Evolutionary conservation across 176 grass and related monocot species (phyloP).

Genomic region (Hordeum marinum): DNA sequence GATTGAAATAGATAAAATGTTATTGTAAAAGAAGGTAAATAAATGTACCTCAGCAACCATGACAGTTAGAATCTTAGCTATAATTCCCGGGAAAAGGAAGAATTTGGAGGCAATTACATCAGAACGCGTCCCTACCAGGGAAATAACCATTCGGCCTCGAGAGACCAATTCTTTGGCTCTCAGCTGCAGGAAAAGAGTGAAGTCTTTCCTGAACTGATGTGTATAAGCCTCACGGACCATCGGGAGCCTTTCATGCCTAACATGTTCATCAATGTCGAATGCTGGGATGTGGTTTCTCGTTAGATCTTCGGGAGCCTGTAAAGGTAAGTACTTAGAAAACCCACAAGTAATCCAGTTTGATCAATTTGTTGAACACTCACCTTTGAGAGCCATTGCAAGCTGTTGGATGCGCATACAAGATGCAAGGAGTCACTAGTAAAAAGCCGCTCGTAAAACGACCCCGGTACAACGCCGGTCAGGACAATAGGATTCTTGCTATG

Average conservation of each 20-base stretch:
- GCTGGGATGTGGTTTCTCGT: background rate
- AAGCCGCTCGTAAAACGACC: constrained; percentile 20
- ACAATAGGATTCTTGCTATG: background rate
- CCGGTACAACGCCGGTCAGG: background rate
- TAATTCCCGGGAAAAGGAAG: background rate
- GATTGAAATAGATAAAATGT: background rate
- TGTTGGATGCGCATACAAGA: background rate
- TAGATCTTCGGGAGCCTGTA: constrained; percentile 6
- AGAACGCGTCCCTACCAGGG: background rate
- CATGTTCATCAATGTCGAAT: background rate
- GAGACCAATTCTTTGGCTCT: constrained; percentile 13
- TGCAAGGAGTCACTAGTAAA: background rate
- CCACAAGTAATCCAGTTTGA: background rate
- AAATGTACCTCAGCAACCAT: background rate
- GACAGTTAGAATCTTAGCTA: background rate
- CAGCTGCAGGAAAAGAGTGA: background rate
- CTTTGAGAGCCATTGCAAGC: constrained; percentile 26
- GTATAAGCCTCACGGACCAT: background rate
- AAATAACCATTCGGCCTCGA: constrained; percentile 5
- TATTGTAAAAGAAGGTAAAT: background rate
- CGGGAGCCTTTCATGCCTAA: background rate
- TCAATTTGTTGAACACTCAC: background rate
- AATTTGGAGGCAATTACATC: background rate
- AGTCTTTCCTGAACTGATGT: constrained; percentile 3
- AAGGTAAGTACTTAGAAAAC: background rate